Evolutionary conservation across 345 rosid species (phyloP).

Genomic region (Salix caprea): DNA sequence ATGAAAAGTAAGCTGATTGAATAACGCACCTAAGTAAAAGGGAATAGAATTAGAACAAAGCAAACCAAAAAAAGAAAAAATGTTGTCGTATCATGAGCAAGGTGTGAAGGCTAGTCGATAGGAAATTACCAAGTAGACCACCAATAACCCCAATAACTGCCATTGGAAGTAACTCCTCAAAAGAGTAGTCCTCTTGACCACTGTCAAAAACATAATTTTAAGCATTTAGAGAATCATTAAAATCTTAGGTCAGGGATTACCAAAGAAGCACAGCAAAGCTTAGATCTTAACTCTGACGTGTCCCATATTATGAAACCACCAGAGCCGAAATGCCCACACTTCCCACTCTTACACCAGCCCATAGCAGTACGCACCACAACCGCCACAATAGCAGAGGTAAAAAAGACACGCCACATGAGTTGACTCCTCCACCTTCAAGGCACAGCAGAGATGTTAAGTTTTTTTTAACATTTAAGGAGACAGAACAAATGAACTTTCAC

Average conservation of each 20-base stretch:
- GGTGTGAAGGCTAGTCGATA: constrained; percentile 6
- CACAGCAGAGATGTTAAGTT: constrained; percentile 15
- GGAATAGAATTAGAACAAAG: constrained; percentile 9
- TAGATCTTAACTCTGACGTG: constrained; percentile 70
- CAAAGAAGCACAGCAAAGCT: constrained; percentile 7
- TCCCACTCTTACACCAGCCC: constrained; percentile 96
- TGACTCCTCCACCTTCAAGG: constrained; percentile 95
- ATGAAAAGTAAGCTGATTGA: constrained; percentile 86
- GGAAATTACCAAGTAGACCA: constrained; percentile 72
- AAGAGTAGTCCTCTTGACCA: constrained; percentile 96
- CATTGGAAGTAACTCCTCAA: constrained; percentile 91
- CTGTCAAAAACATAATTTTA: constrained; percentile 33
- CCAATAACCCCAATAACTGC: constrained; percentile 92
- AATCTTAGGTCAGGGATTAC: not conserved
- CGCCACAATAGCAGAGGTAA: constrained; percentile 94
- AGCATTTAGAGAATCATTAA: constrained; percentile 14
- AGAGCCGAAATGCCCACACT: constrained; percentile 94
- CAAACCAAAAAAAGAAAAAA: not conserved
- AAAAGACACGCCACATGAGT: constrained; percentile 99
- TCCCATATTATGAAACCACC: constrained; percentile 97
- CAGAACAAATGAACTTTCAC: not conserved
- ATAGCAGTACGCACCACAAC: constrained; percentile 95
- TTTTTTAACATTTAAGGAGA: not conserved
- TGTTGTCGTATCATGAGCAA: not conserved
- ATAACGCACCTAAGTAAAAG: constrained; percentile 67